phyloP scores from a whole-genome alignment of 805 yeast genomes.

The Vanderwaltozyma yarrowii region DNA sequence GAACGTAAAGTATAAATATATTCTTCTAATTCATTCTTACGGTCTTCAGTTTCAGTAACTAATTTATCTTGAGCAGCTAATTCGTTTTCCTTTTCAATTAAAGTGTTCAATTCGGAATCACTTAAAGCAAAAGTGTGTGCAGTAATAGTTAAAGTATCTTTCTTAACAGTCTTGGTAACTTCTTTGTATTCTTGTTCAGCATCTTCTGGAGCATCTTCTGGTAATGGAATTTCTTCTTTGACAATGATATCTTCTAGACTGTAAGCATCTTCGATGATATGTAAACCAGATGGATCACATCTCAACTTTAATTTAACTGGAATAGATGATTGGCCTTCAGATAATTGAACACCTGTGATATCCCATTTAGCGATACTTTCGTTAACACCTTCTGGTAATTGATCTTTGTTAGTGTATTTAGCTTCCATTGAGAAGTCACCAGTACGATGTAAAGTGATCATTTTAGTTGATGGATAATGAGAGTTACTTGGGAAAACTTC shows the following conservation, averaged over 20 bases:
- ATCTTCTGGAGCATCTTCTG: constrained; percentile 41
- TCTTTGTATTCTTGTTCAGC: constrained; percentile 78
- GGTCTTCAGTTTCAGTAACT: constrained; percentile 97
- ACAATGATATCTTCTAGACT: constrained; percentile 85
- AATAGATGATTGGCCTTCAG: constrained; percentile 65
- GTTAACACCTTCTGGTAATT: constrained; percentile 59
- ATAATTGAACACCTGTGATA: constrained; percentile 72
- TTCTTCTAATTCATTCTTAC: constrained; percentile 96
- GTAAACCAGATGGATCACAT: constrained; percentile 94
- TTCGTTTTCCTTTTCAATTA: constrained; percentile 74
- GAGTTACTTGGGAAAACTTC: constrained; percentile 97
- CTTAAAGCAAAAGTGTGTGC: constrained; percentile 55
- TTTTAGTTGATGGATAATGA: constrained; percentile 87
- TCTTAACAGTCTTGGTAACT: constrained; percentile 90
- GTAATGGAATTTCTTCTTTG: constrained; percentile 70
- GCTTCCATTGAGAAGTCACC: constrained; percentile 84
- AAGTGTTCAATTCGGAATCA: constrained; percentile 42
- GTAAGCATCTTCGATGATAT: constrained; percentile 88
- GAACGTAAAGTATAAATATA: constrained; percentile 96
- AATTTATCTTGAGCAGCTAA: constrained; percentile 86
- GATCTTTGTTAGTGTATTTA: constrained; percentile 63
- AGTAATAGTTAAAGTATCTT: constrained; percentile 59
- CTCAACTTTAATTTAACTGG: constrained; percentile 90
- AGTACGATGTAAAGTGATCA: constrained; percentile 86
- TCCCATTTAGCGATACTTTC: constrained; percentile 74